Conservation (phyloP, 495 filamentous ascomycete species). For the Xylaria palmicola region DNA sequence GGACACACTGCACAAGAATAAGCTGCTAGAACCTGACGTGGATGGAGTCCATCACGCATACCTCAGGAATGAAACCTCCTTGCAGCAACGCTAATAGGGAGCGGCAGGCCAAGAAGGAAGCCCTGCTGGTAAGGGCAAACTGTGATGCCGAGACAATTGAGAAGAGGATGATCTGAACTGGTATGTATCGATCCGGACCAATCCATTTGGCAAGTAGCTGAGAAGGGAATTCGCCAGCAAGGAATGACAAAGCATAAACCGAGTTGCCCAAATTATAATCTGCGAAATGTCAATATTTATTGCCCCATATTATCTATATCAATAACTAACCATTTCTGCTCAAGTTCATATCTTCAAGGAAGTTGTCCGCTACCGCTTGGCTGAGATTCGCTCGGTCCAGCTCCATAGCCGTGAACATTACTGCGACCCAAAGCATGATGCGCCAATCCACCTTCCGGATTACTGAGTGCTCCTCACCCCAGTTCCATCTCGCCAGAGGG, state of each 20-base stretch:
- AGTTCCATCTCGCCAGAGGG: slow-evolving; percentile 41
- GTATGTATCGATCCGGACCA: slow-evolving; percentile 85
- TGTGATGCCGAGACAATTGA: slow-evolving; percentile 68
- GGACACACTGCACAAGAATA: slow-evolving; percentile 28
- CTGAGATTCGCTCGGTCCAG: slow-evolving; percentile 69
- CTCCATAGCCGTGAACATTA: slow-evolving; percentile 84
- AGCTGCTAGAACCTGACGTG: not conserved
- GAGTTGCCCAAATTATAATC: slow-evolving; percentile 78
- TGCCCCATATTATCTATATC: not conserved
- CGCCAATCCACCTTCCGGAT: slow-evolving; percentile 41
- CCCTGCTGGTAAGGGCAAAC: slow-evolving; percentile 60
- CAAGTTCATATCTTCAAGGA: slow-evolving; percentile 35
- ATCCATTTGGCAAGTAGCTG: slow-evolving; percentile 74
- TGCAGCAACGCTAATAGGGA: slow-evolving; percentile 71
- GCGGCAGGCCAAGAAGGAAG: slow-evolving; percentile 62
- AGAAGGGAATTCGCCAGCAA: slow-evolving; percentile 71
- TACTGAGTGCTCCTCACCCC: slow-evolving; percentile 39
- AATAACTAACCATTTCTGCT: slow-evolving; percentile 35
- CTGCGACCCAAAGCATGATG: slow-evolving; percentile 60
- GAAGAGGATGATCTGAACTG: slow-evolving; percentile 77
- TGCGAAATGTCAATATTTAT: slow-evolving; percentile 13
- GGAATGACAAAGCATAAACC: slow-evolving; percentile 67
- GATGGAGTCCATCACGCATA: slow-evolving; percentile 6
- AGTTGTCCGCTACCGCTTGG: slow-evolving; percentile 43
- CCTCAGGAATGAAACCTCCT: slow-evolving; percentile 64